These are phyloP conservation scores for Gastroboletus turbinatus DNA, from an alignment of 1,284 basidiomycete genomes.

Conservation along the genomic window DNA sequence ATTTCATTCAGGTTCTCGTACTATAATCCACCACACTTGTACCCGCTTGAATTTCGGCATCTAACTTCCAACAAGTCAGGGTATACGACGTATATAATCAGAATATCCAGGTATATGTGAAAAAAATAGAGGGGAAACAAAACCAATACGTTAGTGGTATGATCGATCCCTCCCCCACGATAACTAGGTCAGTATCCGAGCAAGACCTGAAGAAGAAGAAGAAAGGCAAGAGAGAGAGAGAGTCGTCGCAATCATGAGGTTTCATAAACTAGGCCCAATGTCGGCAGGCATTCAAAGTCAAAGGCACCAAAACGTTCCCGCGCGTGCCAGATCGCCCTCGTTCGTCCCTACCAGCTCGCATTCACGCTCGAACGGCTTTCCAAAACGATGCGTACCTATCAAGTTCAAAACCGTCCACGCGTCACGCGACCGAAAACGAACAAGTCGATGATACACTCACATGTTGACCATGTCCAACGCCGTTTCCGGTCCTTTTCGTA, in stretches of 20 bases:
- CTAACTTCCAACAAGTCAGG: not conserved
- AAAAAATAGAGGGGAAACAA: not conserved
- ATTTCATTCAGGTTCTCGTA: no score
- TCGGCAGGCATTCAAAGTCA: not conserved
- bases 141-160: not conserved
- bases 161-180: not conserved
- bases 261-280: not conserved
- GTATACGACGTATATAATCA: not conserved
- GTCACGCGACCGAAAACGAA: not conserved
- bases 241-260: not conserved
- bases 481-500: constrained; percentile 42
- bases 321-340: not conserved
- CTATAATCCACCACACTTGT: not conserved
- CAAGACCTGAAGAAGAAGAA: not conserved
- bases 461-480: constrained; percentile 68
- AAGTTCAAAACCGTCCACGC: not conserved
- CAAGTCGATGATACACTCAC: constrained; percentile 34
- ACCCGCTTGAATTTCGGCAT: not conserved
- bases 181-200: not conserved
- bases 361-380: constrained; percentile 29
- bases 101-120: not conserved
- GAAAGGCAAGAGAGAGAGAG: not conserved
- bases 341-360: not conserved
- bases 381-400: constrained; percentile 36
- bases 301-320: not conserved